Percentiles rank a stretch among this genome's conserved stretches.
These are phyloP conservation scores for Fusarium luffae DNA, from an alignment of 2,329 filamentous ascomycete genomes.

Conservation along the genomic window DNA sequence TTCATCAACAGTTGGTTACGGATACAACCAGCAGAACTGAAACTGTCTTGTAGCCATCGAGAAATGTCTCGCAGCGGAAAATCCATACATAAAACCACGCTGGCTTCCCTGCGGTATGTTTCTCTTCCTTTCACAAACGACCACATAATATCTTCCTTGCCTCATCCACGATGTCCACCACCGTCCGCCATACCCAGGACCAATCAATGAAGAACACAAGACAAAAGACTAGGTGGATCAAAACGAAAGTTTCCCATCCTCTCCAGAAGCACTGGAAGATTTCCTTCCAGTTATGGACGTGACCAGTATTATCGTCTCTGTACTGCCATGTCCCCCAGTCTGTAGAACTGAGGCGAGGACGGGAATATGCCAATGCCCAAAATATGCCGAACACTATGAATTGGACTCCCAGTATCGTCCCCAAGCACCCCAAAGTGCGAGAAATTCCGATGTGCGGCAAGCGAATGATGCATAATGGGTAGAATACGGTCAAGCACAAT, in stretches of 20 bases:
- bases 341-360: neutral
- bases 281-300: neutral
- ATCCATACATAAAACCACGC: rapidly evolving
- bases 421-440: neutral
- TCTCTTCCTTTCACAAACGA: neutral
- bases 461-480: neutral
- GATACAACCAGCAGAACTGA: too few species aligned
- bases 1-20: too few species aligned
- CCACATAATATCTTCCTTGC: neutral
- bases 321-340: neutral
- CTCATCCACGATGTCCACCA: neutral
- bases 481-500: neutral
- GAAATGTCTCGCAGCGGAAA: neutral
- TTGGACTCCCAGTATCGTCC: too few species aligned
- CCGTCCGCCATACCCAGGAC: neutral
- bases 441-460: neutral
- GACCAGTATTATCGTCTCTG: neutral
- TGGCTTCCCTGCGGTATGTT: too few species aligned
- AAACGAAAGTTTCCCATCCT: neutral
- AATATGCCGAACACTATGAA: neutral
- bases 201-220: neutral
- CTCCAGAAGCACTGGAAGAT: neutral
- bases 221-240: neutral
- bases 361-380: neutral
- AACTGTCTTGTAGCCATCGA: neutral